Evolutionary conservation across 208 protist genomes (phyloP).

Genomic region (Leishmania martiniquensis): DNA sequence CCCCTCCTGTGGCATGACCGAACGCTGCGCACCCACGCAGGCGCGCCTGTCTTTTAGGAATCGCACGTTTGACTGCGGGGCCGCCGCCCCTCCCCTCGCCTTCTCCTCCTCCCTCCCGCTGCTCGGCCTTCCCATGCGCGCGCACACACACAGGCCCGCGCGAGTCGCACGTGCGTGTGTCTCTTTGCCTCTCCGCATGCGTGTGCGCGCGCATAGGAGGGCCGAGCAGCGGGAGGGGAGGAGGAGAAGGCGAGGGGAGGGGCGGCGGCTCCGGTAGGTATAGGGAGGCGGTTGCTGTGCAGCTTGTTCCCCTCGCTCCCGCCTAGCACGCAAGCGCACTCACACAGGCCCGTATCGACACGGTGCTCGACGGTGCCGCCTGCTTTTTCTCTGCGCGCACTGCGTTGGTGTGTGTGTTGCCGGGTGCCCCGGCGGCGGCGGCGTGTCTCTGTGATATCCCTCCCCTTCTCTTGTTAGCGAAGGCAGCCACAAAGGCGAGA

Average conservation of each 20-base stretch:
- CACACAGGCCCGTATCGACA: not conserved
- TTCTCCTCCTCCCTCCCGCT: not conserved
- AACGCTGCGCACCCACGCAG: not conserved
- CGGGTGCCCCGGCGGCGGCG: not conserved
- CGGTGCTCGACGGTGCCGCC: not conserved
- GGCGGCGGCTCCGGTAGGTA: not conserved
- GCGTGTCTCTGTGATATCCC: not conserved
- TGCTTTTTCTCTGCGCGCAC: not conserved
- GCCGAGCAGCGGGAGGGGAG: not conserved
- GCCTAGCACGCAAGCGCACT: not conserved
- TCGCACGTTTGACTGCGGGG: not conserved
- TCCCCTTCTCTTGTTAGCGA: not conserved
- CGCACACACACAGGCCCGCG: not conserved
- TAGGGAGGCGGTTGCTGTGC: slow-evolving; percentile 1
- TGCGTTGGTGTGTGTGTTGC: not conserved
- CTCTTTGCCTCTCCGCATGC: not conserved
- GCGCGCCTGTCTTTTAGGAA: slow-evolving; percentile 9
- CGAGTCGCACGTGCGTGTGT: not conserved
- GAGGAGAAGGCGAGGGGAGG: not conserved
- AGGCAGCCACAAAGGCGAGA: not conserved
- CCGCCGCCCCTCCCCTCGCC: not conserved
- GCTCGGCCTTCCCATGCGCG: not conserved
- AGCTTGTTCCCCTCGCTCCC: not conserved
- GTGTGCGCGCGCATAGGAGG: not conserved
- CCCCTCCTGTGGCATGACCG: not conserved